phyloP scores from a whole-genome alignment of 352 stramenopile species.

The Phytophthora rubi region DNA sequence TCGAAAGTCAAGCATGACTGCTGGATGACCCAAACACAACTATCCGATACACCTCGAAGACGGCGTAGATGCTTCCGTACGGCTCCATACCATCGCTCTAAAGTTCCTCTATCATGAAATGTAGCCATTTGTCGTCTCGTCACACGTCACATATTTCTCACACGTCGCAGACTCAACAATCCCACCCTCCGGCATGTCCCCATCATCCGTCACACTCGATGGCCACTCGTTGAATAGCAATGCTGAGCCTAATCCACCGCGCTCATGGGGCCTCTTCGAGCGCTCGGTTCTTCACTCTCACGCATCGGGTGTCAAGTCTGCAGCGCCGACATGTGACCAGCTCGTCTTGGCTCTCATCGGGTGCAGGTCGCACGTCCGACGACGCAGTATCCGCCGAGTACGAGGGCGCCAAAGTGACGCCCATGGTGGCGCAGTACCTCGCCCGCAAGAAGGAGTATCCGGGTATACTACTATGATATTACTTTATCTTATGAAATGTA shows the following conservation, averaged over 20 bases:
- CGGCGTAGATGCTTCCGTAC: too few relatives aligned
- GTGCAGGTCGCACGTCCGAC: not conserved
- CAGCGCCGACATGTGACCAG: conserved; percentile 12
- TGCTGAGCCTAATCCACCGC: conserved; percentile 19
- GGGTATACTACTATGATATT: conserved; percentile 24
- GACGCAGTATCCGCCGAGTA: conserved; percentile 6
- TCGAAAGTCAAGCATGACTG: too few relatives aligned
- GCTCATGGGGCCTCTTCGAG: conserved; percentile 5
- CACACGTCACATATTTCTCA: not conserved
- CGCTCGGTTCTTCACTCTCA: conserved; percentile 6
- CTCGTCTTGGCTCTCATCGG: conserved; percentile 24
- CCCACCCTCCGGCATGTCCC: conserved; percentile 10
- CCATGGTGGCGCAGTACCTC: conserved; percentile 79
- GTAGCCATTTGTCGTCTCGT: not conserved
- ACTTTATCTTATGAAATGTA: not conserved
- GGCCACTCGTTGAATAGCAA: conserved; percentile 7
- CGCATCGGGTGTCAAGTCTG: not conserved
- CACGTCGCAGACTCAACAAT: conserved; percentile 3
- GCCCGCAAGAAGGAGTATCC: conserved; percentile 81
- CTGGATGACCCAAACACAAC: too few relatives aligned
- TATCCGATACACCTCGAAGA: too few relatives aligned
- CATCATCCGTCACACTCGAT: conserved; percentile 13
- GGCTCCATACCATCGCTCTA: too few relatives aligned
- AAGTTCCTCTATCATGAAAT: not conserved
- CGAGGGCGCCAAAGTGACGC: conserved; percentile 40